Percentiles rank a stretch among this genome's conserved stretches.
phyloP scores from a whole-genome alignment of 2,329 filamentous ascomycete species.

The Aspergillus fructus region DNA sequence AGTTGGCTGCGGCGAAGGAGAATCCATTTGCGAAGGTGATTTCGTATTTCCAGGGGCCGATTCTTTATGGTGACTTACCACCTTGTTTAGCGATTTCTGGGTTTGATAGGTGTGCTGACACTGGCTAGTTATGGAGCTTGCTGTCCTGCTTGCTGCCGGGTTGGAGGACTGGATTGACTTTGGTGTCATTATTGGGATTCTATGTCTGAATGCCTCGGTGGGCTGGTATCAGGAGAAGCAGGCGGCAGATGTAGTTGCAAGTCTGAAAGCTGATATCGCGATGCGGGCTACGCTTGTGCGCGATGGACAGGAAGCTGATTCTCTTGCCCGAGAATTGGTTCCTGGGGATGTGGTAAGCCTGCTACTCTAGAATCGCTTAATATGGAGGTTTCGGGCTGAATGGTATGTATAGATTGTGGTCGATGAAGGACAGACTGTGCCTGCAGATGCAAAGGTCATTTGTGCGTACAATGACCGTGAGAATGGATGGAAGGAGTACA shows the following conservation, averaged over 20 bases:
- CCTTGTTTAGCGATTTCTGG: neutral
- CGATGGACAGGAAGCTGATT: constrained; percentile 64
- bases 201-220: constrained; percentile 71
- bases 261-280: constrained; percentile 75
- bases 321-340: constrained; percentile 70
- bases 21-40: constrained; percentile 72
- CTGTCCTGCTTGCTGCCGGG: constrained; percentile 70
- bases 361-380: constrained; percentile 7
- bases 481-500: constrained; percentile 66
- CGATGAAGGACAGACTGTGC: constrained; percentile 69
- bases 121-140: constrained; percentile 65
- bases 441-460: constrained; percentile 68
- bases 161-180: constrained; percentile 75
- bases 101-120: constrained; percentile 13
- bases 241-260: constrained; percentile 73
- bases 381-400: neutral
- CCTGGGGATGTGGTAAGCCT: constrained; percentile 68
- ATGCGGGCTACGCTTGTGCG: constrained; percentile 69
- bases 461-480: constrained; percentile 65
- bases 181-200: constrained; percentile 74
- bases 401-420: constrained; percentile 57
- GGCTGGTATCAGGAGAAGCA: constrained; percentile 83
- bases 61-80: constrained; percentile 66
- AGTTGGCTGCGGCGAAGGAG: constrained; percentile 74
- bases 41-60: constrained; percentile 71